These are phyloP conservation scores for Canavalia ensiformis DNA, from an alignment of 306 rosid species.

Conservation along the genomic window DNA sequence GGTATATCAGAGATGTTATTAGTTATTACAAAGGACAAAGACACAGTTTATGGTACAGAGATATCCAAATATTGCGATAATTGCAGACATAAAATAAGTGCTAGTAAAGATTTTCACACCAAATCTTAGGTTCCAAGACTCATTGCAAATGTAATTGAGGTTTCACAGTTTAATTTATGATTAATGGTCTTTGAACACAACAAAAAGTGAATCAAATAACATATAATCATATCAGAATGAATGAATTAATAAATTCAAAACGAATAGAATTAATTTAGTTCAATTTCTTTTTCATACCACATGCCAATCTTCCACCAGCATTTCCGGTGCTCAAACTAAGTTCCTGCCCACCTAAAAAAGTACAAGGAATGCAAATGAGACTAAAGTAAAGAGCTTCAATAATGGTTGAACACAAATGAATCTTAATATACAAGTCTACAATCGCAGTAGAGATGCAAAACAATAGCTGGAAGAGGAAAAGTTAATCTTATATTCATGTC, in stretches of 20 bases:
- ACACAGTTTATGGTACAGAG: background rate
- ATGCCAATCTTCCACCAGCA: slow-evolving; percentile 92
- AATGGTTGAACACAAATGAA: background rate
- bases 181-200: no score
- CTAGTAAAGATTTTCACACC: background rate
- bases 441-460: background rate
- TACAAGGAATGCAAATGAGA: slow-evolving; percentile 16
- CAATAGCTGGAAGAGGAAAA: slow-evolving; percentile 7
- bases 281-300: slow-evolving; percentile 61
- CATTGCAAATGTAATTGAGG: background rate
- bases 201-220: slow-evolving; percentile 12
- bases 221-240: slow-evolving; percentile 7
- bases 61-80: background rate
- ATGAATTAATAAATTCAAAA: background rate
- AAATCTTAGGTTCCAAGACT: slow-evolving; percentile 10
- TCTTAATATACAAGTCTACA: background rate
- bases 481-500: slow-evolving; percentile 21
- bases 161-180: background rate
- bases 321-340: slow-evolving; percentile 83
- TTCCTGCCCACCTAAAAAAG: slow-evolving; percentile 77
- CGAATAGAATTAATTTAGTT: slow-evolving; percentile 4
- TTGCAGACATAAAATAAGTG: background rate
- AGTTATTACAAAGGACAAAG: background rate
- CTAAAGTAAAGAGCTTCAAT: background rate
- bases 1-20: background rate